Base-by-base conservation (phyloP, 768 basidiomycete genomes). In the Xanthoconium purpureum region DNA sequence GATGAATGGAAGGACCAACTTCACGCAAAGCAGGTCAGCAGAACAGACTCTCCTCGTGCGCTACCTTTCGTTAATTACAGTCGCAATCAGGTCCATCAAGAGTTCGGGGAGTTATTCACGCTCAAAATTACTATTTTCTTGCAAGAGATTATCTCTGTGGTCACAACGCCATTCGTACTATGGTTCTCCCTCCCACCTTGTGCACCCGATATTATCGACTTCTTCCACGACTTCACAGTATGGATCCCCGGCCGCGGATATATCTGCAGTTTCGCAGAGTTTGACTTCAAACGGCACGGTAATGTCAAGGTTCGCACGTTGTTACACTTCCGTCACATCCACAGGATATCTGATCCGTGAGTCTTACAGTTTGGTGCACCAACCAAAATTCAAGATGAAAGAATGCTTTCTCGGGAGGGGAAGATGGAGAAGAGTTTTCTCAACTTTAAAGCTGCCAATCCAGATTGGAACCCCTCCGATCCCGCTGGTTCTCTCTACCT, bases 341-440 rank as follows among this genome's bases (percentile, higher is more conserved):
- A 47, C 1, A 15, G 32, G 29, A 15, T 20, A 42, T 50, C 13
- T 9, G 53, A 46, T 32, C 54, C 18, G 59, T 12, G 17, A 6
- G 29, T 13, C 50, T 60, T 38, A 13, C 58, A 92, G 89, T 94
- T 92, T 64, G 93, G 93, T n/a, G 94, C 91, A 12, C 91, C 92
- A 1, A 79, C 83, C 5, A 73, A 77, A 38, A 81, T 80, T 9
- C 75, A 78, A 13, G 89, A 93, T 61, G 84, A 85, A 63, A 84
- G 84, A 56, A 87, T 89, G 79, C 78, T 89, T 64, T 91, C 90
- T 6, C 91, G 90, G 58, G 89, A 96, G 62, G 92, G 92, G 36
- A 99, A 99, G 80, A 98, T 99, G 95, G 97, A 99, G 78, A 97
- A 98, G 77, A 92, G 89, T 71, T 91, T 97, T 75, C 76, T 96